A percentile compares a stretch with the other conserved stretches of the same genome.
phyloP scores from a whole-genome alignment of 2,329 filamentous ascomycete species.

The Aspergillus aculeatus region DNA sequence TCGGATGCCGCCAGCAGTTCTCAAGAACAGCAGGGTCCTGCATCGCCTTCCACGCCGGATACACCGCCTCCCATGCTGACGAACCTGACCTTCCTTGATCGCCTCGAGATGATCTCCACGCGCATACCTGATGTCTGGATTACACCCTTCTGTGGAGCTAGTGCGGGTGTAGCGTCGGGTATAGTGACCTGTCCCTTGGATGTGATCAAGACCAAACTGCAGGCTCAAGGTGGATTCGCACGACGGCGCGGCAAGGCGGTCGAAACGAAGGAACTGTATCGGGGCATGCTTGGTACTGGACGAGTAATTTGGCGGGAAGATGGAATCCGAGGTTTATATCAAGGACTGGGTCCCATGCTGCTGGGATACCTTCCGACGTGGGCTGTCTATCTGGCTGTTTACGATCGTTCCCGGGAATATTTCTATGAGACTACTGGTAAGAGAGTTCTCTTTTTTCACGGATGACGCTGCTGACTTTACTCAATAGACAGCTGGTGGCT shows the following conservation, averaged over 20 bases:
- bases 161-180: slow-evolving; percentile 88
- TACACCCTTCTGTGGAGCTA: slow-evolving; percentile 81
- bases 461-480: neutral
- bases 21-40: slow-evolving; percentile 28
- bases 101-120: slow-evolving; percentile 44
- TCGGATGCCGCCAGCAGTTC: slow-evolving; percentile 33
- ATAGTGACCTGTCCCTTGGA: slow-evolving; percentile 95
- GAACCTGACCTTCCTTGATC: slow-evolving; percentile 33
- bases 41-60: slow-evolving; percentile 22
- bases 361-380: slow-evolving; percentile 95
- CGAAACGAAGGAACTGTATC: slow-evolving; percentile 64
- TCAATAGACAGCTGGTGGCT: slow-evolving; percentile 69
- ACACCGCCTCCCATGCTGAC: slow-evolving; percentile 27
- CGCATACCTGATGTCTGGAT: slow-evolving; percentile 59
- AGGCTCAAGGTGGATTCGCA: slow-evolving; percentile 85
- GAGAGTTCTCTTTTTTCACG: slow-evolving; percentile 16
- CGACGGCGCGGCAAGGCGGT: slow-evolving; percentile 41
- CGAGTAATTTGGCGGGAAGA: slow-evolving; percentile 83
- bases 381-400: slow-evolving; percentile 97
- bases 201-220: slow-evolving; percentile 98
- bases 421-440: slow-evolving; percentile 66
- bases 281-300: slow-evolving; percentile 82
- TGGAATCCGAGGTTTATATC: slow-evolving; percentile 85
- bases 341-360: slow-evolving; percentile 90
- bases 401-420: slow-evolving; percentile 80